phyloP scores from a whole-genome alignment of 768 basidiomycete species.

The Suillus hirtellus region DNA sequence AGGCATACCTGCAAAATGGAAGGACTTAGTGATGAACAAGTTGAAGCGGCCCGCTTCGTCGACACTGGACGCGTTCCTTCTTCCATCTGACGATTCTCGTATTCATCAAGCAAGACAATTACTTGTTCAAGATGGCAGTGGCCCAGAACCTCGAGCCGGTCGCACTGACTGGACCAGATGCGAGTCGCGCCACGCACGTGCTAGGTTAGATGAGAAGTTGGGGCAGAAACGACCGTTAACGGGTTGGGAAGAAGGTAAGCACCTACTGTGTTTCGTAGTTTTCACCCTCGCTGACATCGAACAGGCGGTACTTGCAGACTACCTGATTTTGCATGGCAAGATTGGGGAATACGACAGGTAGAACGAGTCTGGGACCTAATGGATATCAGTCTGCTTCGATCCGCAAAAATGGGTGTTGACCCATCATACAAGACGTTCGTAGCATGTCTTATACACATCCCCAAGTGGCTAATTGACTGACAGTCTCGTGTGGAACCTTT shows the following conservation, averaged over 20 bases:
- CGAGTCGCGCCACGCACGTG: slow-evolving; percentile 88
- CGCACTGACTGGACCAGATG: slow-evolving; percentile 91
- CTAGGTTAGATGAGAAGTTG: slow-evolving; percentile 78
- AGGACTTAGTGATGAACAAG: slow-evolving; percentile 53
- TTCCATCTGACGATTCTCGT: slow-evolving; percentile 87
- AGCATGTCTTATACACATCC: background rate
- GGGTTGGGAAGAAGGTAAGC: slow-evolving; percentile 86
- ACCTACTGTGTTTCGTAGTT: slow-evolving; percentile 8
- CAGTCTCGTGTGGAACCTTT: slow-evolving; percentile 93
- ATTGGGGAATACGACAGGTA: slow-evolving; percentile 92
- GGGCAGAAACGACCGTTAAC: slow-evolving; percentile 86
- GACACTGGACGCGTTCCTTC: slow-evolving; percentile 88
- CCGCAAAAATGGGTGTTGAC: slow-evolving; percentile 78
- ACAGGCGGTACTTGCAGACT: slow-evolving; percentile 81
- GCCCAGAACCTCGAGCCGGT: slow-evolving; percentile 66
- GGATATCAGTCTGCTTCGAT: slow-evolving; percentile 86
- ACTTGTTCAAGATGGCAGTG: slow-evolving; percentile 68
- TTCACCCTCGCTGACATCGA: background rate
- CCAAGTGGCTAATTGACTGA: slow-evolving; percentile 10
- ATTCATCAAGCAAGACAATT: slow-evolving; percentile 88
- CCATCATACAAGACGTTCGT: slow-evolving; percentile 87
- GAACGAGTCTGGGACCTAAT: slow-evolving; percentile 95
- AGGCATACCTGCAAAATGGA: slow-evolving; percentile 69
- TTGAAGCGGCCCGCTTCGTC: slow-evolving; percentile 85
- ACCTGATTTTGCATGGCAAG: slow-evolving; percentile 89